Evolutionary conservation across 768 basidiomycete species (phyloP).

Genomic region (Scleroderma citrinum): DNA sequence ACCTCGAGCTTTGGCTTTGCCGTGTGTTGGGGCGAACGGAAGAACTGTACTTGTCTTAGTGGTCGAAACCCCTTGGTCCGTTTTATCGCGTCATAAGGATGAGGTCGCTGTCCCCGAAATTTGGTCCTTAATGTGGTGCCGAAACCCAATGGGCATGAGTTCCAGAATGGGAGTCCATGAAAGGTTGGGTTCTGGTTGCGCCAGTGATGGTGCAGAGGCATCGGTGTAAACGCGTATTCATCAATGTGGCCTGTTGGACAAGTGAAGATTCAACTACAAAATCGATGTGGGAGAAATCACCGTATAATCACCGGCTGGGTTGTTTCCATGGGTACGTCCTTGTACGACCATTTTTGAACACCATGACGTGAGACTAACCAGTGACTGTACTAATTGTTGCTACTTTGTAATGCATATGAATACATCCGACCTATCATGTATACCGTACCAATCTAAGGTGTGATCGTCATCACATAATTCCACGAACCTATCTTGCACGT

Average conservation of each 20-base stretch:
- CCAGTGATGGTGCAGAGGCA: neutral
- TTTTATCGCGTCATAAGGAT: conserved; percentile 28
- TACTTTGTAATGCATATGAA: conserved; percentile 19
- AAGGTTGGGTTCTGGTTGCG: conserved; percentile 8
- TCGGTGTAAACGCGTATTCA: neutral
- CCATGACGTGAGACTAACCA: neutral
- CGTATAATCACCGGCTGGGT: neutral
- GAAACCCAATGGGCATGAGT: conserved; percentile 16
- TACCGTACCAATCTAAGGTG: conserved; percentile 65
- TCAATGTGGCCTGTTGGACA: no score
- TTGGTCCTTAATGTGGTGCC: conserved; percentile 15
- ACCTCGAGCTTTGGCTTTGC: conserved; percentile 33
- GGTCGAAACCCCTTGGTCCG: conserved; percentile 33
- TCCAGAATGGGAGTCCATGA: conserved; percentile 2
- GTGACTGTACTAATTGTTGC: neutral
- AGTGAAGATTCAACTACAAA: no score
- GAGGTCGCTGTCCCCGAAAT: conserved; percentile 22
- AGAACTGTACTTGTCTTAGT: conserved; percentile 33
- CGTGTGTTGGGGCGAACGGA: conserved; percentile 33
- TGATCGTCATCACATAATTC: conserved; percentile 47
- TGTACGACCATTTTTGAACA: neutral
- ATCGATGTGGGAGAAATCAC: no score
- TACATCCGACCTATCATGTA: conserved; percentile 48
- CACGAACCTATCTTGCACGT: conserved; percentile 45
- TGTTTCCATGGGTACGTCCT: neutral